Evolutionary conservation across 208 protist species (phyloP).

Genomic region (Crithidia fasciculata): DNA sequence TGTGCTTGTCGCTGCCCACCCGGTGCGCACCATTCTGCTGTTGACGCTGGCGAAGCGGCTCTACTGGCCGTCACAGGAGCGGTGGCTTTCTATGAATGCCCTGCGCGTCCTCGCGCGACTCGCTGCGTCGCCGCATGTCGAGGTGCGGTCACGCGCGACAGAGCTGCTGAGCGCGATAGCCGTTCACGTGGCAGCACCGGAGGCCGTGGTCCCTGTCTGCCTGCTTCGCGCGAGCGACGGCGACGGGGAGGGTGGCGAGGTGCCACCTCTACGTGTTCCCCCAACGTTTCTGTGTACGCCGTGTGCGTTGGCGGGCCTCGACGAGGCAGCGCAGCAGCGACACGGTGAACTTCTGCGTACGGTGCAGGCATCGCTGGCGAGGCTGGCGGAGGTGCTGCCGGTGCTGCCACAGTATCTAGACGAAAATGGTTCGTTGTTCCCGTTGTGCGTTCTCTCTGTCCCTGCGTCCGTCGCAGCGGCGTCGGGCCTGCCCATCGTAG

Average conservation of each 20-base stretch:
- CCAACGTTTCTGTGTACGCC: slow-evolving; percentile 8
- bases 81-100: slow-evolving; percentile 11
- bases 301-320: not conserved
- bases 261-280: not conserved
- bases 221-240: not conserved
- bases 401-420: slow-evolving; percentile 12
- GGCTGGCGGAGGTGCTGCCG: slow-evolving; percentile 14
- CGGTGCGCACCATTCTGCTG: slow-evolving; percentile 20
- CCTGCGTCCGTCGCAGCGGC: slow-evolving; percentile 13
- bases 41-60: slow-evolving; percentile 16
- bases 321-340: not conserved
- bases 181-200: slow-evolving; percentile 6
- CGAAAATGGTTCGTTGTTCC: slow-evolving; percentile 18
- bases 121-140: slow-evolving; percentile 8
- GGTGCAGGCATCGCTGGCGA: slow-evolving; percentile 7
- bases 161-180: slow-evolving; percentile 22
- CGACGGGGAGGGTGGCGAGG: not conserved
- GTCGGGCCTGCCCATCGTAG: slow-evolving; percentile 1
- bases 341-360: slow-evolving; percentile 10
- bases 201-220: slow-evolving; percentile 7
- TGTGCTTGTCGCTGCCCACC: slow-evolving; percentile 23
- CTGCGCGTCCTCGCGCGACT: slow-evolving; percentile 20
- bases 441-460: slow-evolving; percentile 6
- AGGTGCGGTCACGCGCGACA: slow-evolving; percentile 20
- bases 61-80: slow-evolving; percentile 22